Evolutionary conservation across 116 monocot species (phyloP).

Genomic region (Dioscorea cayenensis): DNA sequence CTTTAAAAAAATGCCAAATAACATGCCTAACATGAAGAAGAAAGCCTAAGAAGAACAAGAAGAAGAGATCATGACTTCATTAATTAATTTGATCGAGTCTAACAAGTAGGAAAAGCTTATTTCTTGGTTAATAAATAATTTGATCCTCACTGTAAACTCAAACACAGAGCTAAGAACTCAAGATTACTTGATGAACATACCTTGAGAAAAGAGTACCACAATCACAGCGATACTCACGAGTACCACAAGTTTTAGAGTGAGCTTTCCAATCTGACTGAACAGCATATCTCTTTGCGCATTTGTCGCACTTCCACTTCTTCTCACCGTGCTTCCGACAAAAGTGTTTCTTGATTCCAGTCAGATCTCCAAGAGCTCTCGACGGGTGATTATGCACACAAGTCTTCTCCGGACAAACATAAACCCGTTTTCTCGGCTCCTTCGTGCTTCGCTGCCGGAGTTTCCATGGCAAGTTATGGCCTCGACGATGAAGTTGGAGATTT

Average conservation of each 20-base stretch:
- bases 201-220: slow-evolving; percentile 98
- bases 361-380: slow-evolving; percentile 64
- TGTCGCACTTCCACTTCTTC: slow-evolving; percentile 99
- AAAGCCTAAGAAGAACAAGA: too few species aligned
- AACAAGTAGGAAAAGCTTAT: too few species aligned
- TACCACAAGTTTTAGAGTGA: slow-evolving; percentile 93
- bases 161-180: too few species aligned
- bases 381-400: slow-evolving; percentile 65
- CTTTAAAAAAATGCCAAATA: too few species aligned
- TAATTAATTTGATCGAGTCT: too few species aligned
- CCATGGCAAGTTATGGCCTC: slow-evolving; percentile 43
- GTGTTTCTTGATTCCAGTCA: slow-evolving; percentile 78
- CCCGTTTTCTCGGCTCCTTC: slow-evolving; percentile 39
- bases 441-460: slow-evolving; percentile 39
- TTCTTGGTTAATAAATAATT: too few species aligned
- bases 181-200: slow-evolving; percentile 18
- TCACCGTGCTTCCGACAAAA: slow-evolving; percentile 89
- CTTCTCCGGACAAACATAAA: slow-evolving; percentile 64
- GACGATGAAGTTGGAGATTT: slow-evolving; percentile 40
- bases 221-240: slow-evolving; percentile 91
- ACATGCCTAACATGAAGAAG: too few species aligned
- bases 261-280: slow-evolving; percentile 98
- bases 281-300: slow-evolving; percentile 94
- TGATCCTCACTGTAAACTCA: too few species aligned
- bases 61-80: too few species aligned